Evolutionary conservation across 257 asterid species (phyloP), one percentile per base, ranked within the genome.

Genomic region (Plantago ovata): DNA sequence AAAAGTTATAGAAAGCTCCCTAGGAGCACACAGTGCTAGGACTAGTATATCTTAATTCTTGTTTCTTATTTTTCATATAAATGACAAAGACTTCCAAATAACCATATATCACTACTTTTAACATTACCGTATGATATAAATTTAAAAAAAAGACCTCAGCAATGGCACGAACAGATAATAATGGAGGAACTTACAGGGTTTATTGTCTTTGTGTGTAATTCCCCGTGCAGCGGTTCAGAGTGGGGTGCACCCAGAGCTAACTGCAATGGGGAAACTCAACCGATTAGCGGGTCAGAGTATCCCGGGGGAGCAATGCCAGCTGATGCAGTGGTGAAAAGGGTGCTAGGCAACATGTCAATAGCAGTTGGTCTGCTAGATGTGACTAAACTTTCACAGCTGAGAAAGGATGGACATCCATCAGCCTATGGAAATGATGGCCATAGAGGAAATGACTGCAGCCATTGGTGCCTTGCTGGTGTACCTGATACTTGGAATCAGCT

Each of bases 361-460:
- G 62, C 78, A 4, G 86, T 83, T 52, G 24, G 51, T 56, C 32
- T 85, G 72, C 69, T 85, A n/a, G 95, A 88, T 62, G 75, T 85
- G 23, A 61, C 93, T 0, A 43, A 69, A 44, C 82, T 88, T 10
- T 82, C 95, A n/a, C 89, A 72, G 55, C 47, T 85, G 15, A 72
- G 96, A 40, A 87, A 81, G 64, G 93, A 88, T 38, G 90, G 93
- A 11, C 96, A 85, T 60, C 96, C 96, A 10, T 74, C 90, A 5
- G 75, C 42, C 1, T 72, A 77, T 14, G 87, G 84, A 24, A 22
- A 53, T 18, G 86, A 71, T 4, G 81, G 70, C 8, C 22, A 15
- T 6, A 65, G 12, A 38, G 84, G 78, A 44, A 65, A 78, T n/a
- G 96, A 88, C 53, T 85, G 95, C 52, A 84, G 89, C 56, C 93